These are phyloP conservation scores for Cladosporium sp. DNA, from an alignment of 2,329 filamentous ascomycete species.

Conservation along the genomic window DNA sequence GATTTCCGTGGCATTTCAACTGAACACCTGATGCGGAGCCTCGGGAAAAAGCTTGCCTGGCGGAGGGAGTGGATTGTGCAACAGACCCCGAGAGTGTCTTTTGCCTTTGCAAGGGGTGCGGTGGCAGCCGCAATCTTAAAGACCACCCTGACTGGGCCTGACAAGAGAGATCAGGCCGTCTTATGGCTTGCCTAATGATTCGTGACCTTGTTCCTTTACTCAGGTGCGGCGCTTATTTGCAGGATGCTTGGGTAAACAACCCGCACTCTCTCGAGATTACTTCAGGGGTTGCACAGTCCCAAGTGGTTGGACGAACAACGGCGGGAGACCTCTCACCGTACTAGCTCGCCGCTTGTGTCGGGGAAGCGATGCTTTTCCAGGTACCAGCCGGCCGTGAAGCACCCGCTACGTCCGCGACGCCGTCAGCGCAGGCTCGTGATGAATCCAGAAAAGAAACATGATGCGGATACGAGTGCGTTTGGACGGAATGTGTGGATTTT, in stretches of 20 bases:
- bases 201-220: neutral
- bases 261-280: neutral
- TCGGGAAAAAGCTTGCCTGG: conserved; percentile 16
- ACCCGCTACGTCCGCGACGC: neutral
- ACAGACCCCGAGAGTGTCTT: neutral
- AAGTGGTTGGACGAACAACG: conserved; percentile 6
- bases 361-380: conserved; percentile 8
- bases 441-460: conserved; percentile 9
- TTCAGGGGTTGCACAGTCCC: conserved; percentile 14
- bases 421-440: neutral
- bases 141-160: neutral
- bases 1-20: neutral
- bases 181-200: neutral
- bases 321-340: conserved; percentile 7
- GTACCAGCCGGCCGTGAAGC: conserved; percentile 9
- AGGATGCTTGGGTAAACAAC: neutral
- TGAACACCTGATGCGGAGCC: conserved; percentile 13
- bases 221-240: neutral
- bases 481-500: neutral
- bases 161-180: conserved; percentile 13
- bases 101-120: neutral
- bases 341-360: conserved; percentile 9
- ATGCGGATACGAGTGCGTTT: conserved; percentile 1
- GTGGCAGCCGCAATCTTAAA: conserved; percentile 1
- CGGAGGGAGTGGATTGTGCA: neutral